phyloP scores from a whole-genome alignment of 192 early-diverging fungal genomes.

The Backusella luteola region DNA sequence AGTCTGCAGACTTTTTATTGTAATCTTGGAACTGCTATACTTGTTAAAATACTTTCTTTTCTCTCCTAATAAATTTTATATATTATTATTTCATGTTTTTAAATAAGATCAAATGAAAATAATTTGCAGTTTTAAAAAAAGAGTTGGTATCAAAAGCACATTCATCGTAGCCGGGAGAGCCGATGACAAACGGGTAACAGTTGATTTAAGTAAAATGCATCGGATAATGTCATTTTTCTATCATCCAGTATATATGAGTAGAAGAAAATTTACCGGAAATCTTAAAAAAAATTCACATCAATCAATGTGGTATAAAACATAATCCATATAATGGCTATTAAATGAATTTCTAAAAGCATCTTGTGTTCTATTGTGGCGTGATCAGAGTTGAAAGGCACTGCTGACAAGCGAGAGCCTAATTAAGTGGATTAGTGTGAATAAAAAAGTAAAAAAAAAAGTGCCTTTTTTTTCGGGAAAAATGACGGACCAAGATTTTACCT shows the following conservation, averaged over 20 bases:
- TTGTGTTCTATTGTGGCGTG: not conserved
- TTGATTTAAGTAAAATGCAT: not conserved
- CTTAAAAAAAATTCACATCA: not conserved
- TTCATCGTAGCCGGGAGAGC: not conserved
- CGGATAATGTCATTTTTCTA: not conserved
- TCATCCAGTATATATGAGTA: not conserved
- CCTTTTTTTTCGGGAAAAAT: not conserved
- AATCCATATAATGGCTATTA: not conserved
- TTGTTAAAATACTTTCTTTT: not conserved
- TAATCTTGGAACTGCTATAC: not conserved
- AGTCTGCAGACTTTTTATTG: not conserved
- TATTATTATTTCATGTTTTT: not conserved
- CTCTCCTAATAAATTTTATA: not conserved
- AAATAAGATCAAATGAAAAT: constrained; percentile 4
- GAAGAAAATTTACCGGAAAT: not conserved
- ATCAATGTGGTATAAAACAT: not conserved
- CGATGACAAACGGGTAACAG: not conserved
- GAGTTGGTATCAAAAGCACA: constrained; percentile 7
- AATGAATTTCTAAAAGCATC: not conserved
- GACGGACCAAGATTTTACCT: not conserved
- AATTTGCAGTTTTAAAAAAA: not conserved
- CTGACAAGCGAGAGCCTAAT: not conserved
- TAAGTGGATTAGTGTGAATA: not conserved
- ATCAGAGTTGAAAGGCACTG: not conserved
- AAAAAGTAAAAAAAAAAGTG: not conserved